phyloP scores from a whole-genome alignment of 129 eudicot species.

The Oenanthe sinensis region DNA sequence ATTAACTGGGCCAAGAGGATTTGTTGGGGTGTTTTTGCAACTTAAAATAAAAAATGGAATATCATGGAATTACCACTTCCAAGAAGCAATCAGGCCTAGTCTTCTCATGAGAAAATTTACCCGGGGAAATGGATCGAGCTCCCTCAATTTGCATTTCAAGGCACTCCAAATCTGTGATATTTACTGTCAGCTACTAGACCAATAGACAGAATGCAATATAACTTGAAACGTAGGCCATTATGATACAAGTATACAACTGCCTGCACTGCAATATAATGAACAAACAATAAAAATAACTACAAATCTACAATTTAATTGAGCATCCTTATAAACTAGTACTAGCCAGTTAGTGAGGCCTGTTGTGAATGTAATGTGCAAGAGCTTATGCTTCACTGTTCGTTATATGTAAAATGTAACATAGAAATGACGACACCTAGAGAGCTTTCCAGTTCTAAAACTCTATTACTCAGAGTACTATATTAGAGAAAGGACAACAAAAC shows the following conservation, averaged over 20 bases:
- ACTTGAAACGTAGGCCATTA: background rate
- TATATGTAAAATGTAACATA: background rate
- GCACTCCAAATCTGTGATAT: conserved; percentile 49
- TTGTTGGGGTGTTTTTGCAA: background rate
- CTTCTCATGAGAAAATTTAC: conserved; percentile 48
- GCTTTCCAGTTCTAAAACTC: background rate
- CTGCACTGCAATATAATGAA: background rate
- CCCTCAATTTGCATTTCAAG: conserved; percentile 55
- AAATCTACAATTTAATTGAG: background rate
- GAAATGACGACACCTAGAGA: background rate
- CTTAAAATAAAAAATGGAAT: background rate
- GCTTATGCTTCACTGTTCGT: background rate
- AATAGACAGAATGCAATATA: background rate
- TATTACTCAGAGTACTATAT: background rate
- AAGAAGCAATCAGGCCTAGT: conserved; percentile 72
- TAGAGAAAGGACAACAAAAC: background rate
- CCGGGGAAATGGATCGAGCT: conserved; percentile 48
- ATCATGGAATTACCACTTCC: conserved; percentile 40
- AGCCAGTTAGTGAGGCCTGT: background rate
- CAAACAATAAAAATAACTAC: background rate
- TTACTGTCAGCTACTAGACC: conserved; percentile 11
- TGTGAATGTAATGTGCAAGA: background rate
- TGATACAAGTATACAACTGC: background rate
- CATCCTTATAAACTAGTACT: background rate
- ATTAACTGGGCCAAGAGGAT: background rate